These are phyloP conservation scores for Ambrosia trifida DNA, from an alignment of 129 eudicot species.

Conservation along the genomic window DNA sequence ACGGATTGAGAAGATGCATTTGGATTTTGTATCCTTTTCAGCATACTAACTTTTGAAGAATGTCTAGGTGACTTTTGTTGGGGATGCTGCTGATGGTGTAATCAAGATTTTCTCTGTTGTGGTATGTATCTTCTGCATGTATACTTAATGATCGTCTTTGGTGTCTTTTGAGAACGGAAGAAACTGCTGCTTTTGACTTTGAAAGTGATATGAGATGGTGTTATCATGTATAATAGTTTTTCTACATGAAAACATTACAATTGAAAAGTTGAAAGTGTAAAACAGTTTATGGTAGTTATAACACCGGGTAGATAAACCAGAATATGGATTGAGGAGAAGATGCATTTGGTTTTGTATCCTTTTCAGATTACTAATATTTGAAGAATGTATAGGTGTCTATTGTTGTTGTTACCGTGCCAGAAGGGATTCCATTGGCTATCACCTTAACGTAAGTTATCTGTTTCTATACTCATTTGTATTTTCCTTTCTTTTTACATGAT, in stretches of 20 bases:
- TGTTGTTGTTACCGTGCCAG: conserved; percentile 99
- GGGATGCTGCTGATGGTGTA: conserved; percentile 76
- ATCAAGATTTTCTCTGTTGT: conserved; percentile 86
- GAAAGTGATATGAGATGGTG: neutral
- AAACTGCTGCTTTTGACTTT: neutral
- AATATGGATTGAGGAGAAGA: conserved; percentile 14
- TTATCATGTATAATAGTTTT: neutral
- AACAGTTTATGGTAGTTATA: neutral
- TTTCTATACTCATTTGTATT: conserved; percentile 4
- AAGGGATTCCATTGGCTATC: conserved; percentile 98
- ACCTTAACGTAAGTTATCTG: conserved; percentile 74
- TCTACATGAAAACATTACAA: neutral
- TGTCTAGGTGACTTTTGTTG: conserved; percentile 37
- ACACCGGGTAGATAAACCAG: neutral
- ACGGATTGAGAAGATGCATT: too few species aligned
- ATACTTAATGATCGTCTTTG: too few species aligned
- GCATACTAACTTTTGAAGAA: too few species aligned
- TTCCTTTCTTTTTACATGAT: neutral
- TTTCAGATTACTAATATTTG: conserved; percentile 26
- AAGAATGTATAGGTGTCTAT: conserved; percentile 67
- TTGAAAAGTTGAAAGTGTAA: neutral
- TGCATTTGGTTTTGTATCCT: neutral
- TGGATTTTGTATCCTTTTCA: too few species aligned
- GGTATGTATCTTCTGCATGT: conserved; percentile 45
- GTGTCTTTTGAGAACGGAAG: conserved; percentile 7